Evolutionary conservation across 2,329 filamentous ascomycete species (phyloP).

Genomic region (Ambrosiella cleistominuta): DNA sequence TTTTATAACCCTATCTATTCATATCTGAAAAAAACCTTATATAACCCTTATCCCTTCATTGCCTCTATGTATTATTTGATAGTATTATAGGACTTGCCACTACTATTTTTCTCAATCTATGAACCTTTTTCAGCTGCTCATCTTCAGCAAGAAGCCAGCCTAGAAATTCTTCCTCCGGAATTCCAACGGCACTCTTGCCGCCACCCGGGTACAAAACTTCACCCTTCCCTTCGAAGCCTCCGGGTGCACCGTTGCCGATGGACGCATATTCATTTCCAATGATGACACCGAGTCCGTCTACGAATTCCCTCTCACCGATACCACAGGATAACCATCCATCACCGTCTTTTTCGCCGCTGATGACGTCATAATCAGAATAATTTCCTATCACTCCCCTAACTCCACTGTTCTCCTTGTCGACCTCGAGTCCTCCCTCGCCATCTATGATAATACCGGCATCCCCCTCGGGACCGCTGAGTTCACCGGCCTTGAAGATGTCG

Average conservation of each 20-base stretch:
- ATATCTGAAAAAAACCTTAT: too few species aligned
- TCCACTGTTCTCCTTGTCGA: neutral
- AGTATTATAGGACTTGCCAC: neutral
- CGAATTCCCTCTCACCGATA: slow-evolving; percentile 23
- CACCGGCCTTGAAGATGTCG: slow-evolving; percentile 24
- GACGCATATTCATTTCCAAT: slow-evolving; percentile 24
- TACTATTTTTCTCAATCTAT: neutral
- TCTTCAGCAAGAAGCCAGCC: neutral
- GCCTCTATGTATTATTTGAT: neutral
- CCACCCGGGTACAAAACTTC: slow-evolving; percentile 28
- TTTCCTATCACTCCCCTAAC: neutral
- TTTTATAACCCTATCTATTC: too few species aligned
- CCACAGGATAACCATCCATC: slow-evolving; percentile 16
- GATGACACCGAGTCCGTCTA: slow-evolving; percentile 24
- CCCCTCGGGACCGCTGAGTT: slow-evolving; percentile 22
- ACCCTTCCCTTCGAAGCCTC: slow-evolving; percentile 24
- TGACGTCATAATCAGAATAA: neutral
- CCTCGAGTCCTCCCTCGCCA: neutral
- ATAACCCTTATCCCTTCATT: neutral
- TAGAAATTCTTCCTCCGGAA: slow-evolving; percentile 20
- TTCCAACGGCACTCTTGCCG: slow-evolving; percentile 17
- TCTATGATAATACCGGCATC: slow-evolving; percentile 23
- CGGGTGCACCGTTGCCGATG: slow-evolving; percentile 24
- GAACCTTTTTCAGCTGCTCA: too few species aligned
- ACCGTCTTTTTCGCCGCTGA: neutral